Conservation (phyloP, 441 rosid genomes). For the Jatropha podagrica region DNA sequence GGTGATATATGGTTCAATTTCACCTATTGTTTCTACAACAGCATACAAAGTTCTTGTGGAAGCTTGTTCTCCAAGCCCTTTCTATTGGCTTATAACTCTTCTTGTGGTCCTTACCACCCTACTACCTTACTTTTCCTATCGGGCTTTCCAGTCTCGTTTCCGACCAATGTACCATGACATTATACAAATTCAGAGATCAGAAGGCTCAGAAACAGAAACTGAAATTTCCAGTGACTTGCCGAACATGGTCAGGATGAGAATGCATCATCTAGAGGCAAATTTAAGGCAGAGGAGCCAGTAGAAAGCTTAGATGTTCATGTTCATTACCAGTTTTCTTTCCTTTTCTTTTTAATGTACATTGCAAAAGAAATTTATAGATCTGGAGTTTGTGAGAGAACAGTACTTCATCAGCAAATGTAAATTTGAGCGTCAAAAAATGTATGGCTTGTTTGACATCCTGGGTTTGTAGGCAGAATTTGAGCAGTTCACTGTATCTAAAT, state of each 20-base stretch:
- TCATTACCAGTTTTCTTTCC: neutral
- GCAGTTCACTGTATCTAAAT: too few species aligned
- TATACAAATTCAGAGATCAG: conserved; percentile 41
- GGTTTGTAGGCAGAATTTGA: too few species aligned
- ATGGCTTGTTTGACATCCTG: too few species aligned
- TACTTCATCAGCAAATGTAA: neutral
- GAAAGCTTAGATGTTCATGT: neutral
- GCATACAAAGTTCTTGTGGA: conserved; percentile 70
- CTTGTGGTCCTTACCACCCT: conserved; percentile 62
- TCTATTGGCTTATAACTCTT: conserved; percentile 62
- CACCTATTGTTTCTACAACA: conserved; percentile 61
- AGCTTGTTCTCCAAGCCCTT: conserved; percentile 64
- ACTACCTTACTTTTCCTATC: conserved; percentile 65
- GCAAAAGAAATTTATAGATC: neutral
- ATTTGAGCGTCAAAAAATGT: neutral
- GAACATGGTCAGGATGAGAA: conserved; percentile 37
- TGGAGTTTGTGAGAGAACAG: neutral
- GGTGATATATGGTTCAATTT: conserved; percentile 57
- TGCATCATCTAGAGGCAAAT: conserved; percentile 40
- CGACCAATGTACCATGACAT: conserved; percentile 80
- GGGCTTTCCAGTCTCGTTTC: conserved; percentile 74
- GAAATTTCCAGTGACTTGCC: conserved; percentile 38
- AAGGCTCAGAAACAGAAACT: conserved; percentile 21
- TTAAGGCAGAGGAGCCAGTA: conserved; percentile 34
- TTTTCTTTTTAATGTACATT: neutral